These are phyloP conservation scores for Globisporangium uncinulatum DNA, from an alignment of 352 stramenopile species.

Conservation along the genomic window DNA sequence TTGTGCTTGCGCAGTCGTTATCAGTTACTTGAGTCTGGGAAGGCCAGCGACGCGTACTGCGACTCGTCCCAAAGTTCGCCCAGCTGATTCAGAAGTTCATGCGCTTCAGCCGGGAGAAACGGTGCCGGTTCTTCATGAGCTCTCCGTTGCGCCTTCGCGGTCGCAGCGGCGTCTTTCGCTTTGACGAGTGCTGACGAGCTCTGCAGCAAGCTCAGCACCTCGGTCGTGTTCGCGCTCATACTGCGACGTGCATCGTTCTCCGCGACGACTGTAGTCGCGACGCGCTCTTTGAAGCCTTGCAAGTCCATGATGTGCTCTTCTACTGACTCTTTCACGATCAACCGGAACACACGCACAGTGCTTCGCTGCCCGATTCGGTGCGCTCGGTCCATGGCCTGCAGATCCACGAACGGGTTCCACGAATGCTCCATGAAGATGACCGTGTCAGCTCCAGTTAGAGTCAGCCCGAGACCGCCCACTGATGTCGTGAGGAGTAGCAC, in stretches of 20 bases:
- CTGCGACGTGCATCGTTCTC: constrained; percentile 41
- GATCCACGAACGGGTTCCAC: constrained; percentile 97
- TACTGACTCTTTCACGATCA: constrained; percentile 68
- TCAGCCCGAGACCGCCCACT: constrained; percentile 94
- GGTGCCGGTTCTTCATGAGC: neutral
- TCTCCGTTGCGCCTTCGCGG: neutral
- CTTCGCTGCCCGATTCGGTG: constrained; percentile 73
- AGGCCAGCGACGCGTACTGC: constrained; percentile 71
- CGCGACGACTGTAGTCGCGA: constrained; percentile 59
- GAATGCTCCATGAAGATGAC: constrained; percentile 98
- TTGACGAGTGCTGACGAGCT: constrained; percentile 23
- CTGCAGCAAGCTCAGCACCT: constrained; percentile 56
- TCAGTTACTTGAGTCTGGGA: constrained; percentile 23
- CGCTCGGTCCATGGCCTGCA: constrained; percentile 89
- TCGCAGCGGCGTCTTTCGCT: constrained; percentile 1
- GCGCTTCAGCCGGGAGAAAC: constrained; percentile 19
- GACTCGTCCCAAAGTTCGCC: constrained; percentile 79
- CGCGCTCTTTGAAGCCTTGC: constrained; percentile 72
- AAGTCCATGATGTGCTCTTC: constrained; percentile 81
- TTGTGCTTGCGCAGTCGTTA: neutral
- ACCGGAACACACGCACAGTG: constrained; percentile 69
- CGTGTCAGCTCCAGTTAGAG: constrained; percentile 94
- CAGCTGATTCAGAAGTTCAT: constrained; percentile 53
- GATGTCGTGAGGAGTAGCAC: constrained; percentile 95
- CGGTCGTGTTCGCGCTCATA: constrained; percentile 61